Base-by-base conservation (phyloP, 495 filamentous ascomycete genomes). In the Hypoxylon fragiforme region DNA sequence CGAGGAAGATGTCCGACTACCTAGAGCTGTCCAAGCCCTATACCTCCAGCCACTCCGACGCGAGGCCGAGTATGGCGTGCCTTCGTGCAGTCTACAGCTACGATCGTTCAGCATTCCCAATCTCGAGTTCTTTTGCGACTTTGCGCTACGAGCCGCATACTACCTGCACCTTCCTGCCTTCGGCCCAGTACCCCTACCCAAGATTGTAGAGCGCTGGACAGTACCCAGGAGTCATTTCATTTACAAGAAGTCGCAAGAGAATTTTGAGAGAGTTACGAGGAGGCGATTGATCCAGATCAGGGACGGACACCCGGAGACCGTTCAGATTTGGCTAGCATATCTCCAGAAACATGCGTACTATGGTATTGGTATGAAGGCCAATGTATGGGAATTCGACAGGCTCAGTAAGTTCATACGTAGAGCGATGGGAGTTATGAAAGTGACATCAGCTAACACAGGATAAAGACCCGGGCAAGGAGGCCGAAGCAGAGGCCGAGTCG, bases 291-390 rank as follows among this genome's bases (percentile, higher is more conserved):
- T 98, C 42, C 91, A 96, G 75, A 91, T 98, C 67, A 85, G 90
- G 63, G 94, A 97, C 71, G 95, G 91, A 5, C 79, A 96, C 70
- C 85, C 90, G 9, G 90, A 96, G 70, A 83, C 81, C 3, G 91
- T 98, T 28, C 85, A 94, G 70, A 64, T 88, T 18, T 98, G 94
- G 94, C 71, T 98, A 36, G 92, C 89, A 9, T 97, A 94, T 56
- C 68, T 98, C 57, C 82, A 84, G 68, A 95, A 94, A 72, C 85
- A 96, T 65, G 85, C 87, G 11, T 96, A 92, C 67, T 89, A 95
- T 66, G 94, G 95, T 7, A 85, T 97, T 19, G 94, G 94, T 64
- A 96, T 98, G 92, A 98, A 98, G 79, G 92, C 95, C 18, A 97
- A 98, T 65, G 80, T 97, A 38, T 98, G 87, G 86, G 88, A 92